Evolutionary conservation across 192 early-diverging fungal genomes (phyloP), one percentile per base, ranked within the genome.

Genomic region (Powellomyces hirtus): DNA sequence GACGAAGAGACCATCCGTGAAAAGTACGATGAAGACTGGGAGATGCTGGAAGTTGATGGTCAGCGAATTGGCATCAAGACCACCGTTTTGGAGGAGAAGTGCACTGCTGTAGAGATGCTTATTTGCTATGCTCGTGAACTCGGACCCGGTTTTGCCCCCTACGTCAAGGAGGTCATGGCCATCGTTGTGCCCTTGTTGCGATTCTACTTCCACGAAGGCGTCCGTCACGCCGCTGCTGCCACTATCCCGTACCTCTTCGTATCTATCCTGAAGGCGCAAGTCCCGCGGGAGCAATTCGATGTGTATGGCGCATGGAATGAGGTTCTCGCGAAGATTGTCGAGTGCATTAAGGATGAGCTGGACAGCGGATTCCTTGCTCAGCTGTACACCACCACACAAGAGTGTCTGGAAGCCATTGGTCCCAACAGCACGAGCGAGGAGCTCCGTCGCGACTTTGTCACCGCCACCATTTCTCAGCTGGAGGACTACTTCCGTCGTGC

Each of bases 151-250:
- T 99, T 99, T 80, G 78, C 86, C 38, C 86, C 90, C 5, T 97
- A 95, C 73, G 92, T 91, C 20, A 82, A 87, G 40, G 74, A 86
- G 62, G 88, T 94, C 38, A 83, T 96, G 74, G 90, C 92, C 52
- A 90, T 95, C 61, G 85, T 91, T 36, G 75, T 98, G 26, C 93
- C 94, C 53, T 76, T 98, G 22, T 82, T 99, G 77, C 89, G 91
- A 72, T 99, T 98, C 81, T 94, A 92, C 77, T 97, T 96, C 89
- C 92, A 98, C 75, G 96, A 98, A 68, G 96, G 92, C 71, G 95
- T 98, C 38, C 84, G 95, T 34, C 80, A 90, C 53, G 93, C 96
- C 10, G 94, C 96, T 1, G 91, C 91, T 7, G 78, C 84, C 0
- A 76, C 88, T 0, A 89, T 99, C 65, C 93, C 96, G 7, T 80